These are phyloP conservation scores for Hondaea fermentalgiana DNA, from an alignment of 108 stramenopile species.

Conservation along the genomic window DNA sequence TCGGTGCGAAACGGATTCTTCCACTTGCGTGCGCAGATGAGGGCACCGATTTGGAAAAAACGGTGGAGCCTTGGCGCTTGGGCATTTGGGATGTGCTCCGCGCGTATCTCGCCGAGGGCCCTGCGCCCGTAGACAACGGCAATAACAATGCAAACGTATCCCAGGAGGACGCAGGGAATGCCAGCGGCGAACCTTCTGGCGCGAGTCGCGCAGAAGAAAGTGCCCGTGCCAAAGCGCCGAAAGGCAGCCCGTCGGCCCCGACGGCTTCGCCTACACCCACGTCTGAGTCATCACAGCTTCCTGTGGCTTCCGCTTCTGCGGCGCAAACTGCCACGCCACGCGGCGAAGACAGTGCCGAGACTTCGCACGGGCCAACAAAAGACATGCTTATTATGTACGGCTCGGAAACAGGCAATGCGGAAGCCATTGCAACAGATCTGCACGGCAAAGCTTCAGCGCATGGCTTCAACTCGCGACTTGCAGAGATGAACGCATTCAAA, in stretches of 20 bases:
- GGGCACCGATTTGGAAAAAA: neutral
- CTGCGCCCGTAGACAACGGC: neutral
- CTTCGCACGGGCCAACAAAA: neutral
- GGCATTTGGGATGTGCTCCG: neutral
- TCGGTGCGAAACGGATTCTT: neutral
- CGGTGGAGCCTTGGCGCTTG: neutral
- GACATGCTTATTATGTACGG: constrained; percentile 16
- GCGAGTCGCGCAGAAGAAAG: neutral
- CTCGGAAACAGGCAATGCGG: constrained; percentile 34
- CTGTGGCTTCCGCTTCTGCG: neutral
- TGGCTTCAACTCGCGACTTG: neutral
- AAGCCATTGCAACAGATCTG: constrained; percentile 24
- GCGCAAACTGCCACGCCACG: neutral
- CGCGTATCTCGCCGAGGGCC: neutral
- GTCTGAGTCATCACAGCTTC: too few relatives aligned
- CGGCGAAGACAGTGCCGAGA: neutral
- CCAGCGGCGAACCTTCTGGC: neutral
- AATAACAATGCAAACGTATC: too few relatives aligned
- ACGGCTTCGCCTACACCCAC: too few relatives aligned
- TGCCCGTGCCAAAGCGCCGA: neutral
- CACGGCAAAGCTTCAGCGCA: neutral
- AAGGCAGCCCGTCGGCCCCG: neutral
- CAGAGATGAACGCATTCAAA: neutral
- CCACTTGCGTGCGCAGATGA: constrained; percentile 1
- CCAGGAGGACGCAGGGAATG: neutral